Conservation (phyloP, 306 rosid genomes). For the Rosa lucieae region DNA sequence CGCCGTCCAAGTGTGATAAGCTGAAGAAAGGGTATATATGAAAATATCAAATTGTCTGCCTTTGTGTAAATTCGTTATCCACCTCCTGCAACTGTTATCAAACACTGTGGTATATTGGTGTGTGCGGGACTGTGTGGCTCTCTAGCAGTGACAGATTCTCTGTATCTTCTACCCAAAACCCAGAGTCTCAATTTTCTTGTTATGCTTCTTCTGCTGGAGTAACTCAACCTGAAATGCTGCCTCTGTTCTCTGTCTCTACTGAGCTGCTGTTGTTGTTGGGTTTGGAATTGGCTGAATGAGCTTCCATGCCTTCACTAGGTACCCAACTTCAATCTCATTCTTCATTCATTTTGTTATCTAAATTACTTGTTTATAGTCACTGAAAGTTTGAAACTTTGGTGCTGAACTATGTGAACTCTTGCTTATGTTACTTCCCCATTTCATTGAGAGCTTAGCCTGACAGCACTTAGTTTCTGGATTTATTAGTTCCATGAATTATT, state of each 20-base stretch:
- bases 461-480: neutral
- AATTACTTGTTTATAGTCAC: neutral
- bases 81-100: constrained; percentile 9
- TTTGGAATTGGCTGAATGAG: constrained; percentile 63
- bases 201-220: neutral
- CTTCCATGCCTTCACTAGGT: constrained; percentile 92
- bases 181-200: neutral
- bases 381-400: constrained; percentile 4
- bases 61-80: constrained; percentile 12
- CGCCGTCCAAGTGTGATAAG: neutral
- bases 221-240: constrained; percentile 15
- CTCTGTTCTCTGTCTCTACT: constrained; percentile 9
- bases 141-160: neutral
- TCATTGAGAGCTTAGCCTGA: neutral
- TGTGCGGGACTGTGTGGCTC: constrained; percentile 3
- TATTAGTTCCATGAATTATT: neutral
- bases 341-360: neutral
- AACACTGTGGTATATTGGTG: neutral
- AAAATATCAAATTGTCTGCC: neutral
- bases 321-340: constrained; percentile 13
- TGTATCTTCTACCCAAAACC: constrained; percentile 11
- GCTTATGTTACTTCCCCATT: neutral
- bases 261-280: constrained; percentile 32
- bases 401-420: neutral
- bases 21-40: neutral